Evolutionary conservation across 768 basidiomycete genomes (phyloP).

Genomic region (Leccinum subgranulosum): DNA sequence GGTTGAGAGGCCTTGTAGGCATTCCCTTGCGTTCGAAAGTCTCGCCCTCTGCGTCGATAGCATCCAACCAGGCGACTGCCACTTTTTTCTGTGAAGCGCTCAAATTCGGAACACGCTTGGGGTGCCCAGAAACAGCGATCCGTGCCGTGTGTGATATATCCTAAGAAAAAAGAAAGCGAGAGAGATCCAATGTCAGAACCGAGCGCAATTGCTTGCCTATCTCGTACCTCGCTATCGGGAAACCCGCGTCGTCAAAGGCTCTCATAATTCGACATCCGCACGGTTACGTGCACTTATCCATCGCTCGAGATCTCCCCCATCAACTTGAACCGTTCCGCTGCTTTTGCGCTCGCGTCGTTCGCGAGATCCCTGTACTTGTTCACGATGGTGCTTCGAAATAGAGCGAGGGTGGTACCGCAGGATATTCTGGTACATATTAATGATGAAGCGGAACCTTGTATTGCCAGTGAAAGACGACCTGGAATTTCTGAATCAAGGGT

Average conservation of each 20-base stretch:
- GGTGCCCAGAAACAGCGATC: slow-evolving; percentile 59
- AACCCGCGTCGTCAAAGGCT: slow-evolving; percentile 51
- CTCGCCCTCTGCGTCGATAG: slow-evolving; percentile 43
- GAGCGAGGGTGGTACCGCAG: slow-evolving; percentile 55
- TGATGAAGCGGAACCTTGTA: too few relatives aligned
- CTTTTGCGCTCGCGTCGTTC: too few relatives aligned
- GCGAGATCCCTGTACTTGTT: slow-evolving; percentile 42
- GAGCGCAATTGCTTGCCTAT: slow-evolving; percentile 29
- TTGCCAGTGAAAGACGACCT: too few relatives aligned
- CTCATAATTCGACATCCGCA: too few relatives aligned
- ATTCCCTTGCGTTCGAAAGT: slow-evolving; percentile 37
- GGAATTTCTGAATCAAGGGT: too few relatives aligned
- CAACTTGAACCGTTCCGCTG: slow-evolving; percentile 40
- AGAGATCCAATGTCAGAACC: too few relatives aligned
- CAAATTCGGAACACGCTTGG: slow-evolving; percentile 46
- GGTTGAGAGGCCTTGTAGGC: slow-evolving; percentile 32
- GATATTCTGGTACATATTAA: slow-evolving; percentile 50
- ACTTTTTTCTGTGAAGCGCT: slow-evolving; percentile 45
- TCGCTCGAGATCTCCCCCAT: slow-evolving; percentile 61
- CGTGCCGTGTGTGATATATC: slow-evolving; percentile 57
- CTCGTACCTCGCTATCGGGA: slow-evolving; percentile 65
- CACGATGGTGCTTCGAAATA: slow-evolving; percentile 45
- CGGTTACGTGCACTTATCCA: slow-evolving; percentile 66
- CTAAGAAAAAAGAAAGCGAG: slow-evolving; percentile 28
- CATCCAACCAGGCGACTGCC: slow-evolving; percentile 55